Conservation (phyloP, 2,329 filamentous ascomycete genomes). For the Trichoderma endophyticum region DNA sequence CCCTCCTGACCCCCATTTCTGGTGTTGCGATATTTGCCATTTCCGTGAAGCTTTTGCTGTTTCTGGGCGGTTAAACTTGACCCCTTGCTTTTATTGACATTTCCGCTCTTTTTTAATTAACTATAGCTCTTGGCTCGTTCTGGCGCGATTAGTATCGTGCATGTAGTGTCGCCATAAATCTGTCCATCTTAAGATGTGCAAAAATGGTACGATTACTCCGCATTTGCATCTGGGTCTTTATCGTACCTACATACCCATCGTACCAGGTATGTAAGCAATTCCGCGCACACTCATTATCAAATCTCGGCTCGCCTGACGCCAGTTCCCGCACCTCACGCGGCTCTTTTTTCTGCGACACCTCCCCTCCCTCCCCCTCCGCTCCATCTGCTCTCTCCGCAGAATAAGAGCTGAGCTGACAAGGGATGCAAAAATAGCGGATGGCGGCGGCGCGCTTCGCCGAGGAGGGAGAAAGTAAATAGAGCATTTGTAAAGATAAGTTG, state of each 20-base stretch:
- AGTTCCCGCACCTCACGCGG: not conserved
- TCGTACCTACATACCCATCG: not conserved
- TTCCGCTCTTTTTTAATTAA: not conserved
- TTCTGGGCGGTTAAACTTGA: not conserved
- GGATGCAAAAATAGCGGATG: not conserved
- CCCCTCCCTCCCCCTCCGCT: too few species aligned
- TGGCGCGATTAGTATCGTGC: not conserved
- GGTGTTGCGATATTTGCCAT: not conserved
- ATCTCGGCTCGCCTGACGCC: not conserved
- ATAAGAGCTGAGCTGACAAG: not conserved
- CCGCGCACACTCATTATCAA: not conserved
- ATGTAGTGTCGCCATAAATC: not conserved
- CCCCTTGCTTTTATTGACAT: not conserved
- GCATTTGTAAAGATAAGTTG: not conserved
- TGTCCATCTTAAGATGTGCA: not conserved
- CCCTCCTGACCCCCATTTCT: not conserved
- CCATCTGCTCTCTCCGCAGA: not conserved
- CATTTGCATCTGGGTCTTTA: not conserved
- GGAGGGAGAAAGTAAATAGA: not conserved
- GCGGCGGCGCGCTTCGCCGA: not conserved
- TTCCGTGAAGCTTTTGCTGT: not conserved
- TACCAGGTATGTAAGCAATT: not conserved
- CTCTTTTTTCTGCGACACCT: not conserved
- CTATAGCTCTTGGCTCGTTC: not conserved
- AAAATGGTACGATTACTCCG: conserved; percentile 1